Evolutionary conservation across 306 rosid species (phyloP).

Genomic region (Lagenaria siceraria): DNA sequence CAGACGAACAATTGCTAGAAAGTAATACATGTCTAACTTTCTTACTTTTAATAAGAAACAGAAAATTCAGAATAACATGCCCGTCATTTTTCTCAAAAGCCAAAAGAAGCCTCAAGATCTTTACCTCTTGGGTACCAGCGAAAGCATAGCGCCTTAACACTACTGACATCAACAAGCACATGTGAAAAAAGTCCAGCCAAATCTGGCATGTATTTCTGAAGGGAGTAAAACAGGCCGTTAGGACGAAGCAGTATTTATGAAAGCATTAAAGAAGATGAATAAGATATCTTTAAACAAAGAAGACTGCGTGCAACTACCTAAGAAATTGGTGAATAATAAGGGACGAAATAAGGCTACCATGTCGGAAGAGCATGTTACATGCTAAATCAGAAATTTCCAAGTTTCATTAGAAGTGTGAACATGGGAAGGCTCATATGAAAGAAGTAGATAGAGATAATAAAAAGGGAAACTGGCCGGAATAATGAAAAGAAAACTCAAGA

Average conservation of each 20-base stretch:
- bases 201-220: constrained; percentile 95
- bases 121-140: constrained; percentile 96
- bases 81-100: not conserved
- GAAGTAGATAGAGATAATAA: not conserved
- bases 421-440: not conserved
- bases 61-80: not conserved
- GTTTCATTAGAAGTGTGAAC: not conserved
- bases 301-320: not conserved
- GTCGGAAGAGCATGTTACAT: not conserved
- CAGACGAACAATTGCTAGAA: not conserved
- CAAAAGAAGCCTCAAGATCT: not conserved
- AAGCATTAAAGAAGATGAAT: not conserved
- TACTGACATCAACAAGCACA: constrained; percentile 92
- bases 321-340: not conserved
- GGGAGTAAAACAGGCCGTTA: constrained; percentile 1
- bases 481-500: not conserved
- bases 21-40: not conserved
- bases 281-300: not conserved
- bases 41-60: not conserved
- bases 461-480: not conserved
- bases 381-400: not conserved
- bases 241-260: not conserved
- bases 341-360: not conserved
- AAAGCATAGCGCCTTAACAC: constrained; percentile 63
- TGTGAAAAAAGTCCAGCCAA: constrained; percentile 85